Conservation (phyloP, 2,329 filamentous ascomycete species). For the Colletotrichum sp. region DNA sequence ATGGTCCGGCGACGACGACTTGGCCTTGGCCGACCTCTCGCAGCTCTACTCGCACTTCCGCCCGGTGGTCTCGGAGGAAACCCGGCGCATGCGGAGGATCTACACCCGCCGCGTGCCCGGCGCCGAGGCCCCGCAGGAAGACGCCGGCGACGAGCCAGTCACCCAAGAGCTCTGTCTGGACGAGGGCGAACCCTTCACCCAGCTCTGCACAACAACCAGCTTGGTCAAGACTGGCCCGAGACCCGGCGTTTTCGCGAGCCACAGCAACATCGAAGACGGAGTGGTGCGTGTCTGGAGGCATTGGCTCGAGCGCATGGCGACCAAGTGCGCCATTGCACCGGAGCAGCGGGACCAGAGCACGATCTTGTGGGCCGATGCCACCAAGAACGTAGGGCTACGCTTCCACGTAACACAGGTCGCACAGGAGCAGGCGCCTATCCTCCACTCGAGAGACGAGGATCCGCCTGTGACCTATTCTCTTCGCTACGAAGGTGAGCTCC, state of each 20-base stretch:
- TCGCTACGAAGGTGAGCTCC: conserved; percentile 70
- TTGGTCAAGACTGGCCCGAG: conserved; percentile 70
- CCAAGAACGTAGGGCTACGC: conserved; percentile 69
- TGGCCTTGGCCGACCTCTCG: conserved; percentile 46
- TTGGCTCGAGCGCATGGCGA: conserved; percentile 67
- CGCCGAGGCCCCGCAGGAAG: conserved; percentile 27
- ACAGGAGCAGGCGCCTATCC: conserved; percentile 54
- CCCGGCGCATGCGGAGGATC: conserved; percentile 39
- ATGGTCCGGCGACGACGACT: conserved; percentile 13
- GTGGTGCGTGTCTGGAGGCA: conserved; percentile 74
- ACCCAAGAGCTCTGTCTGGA: conserved; percentile 70
- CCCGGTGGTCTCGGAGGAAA: conserved; percentile 64
- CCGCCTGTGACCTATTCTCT: conserved; percentile 73
- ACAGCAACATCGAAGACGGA: conserved; percentile 70
- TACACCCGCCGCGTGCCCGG: conserved; percentile 29
- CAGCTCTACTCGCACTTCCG: conserved; percentile 74
- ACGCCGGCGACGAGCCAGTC: conserved; percentile 47
- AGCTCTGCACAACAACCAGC: conserved; percentile 72
- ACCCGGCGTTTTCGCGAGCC: conserved; percentile 66
- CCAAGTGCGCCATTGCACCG: conserved; percentile 41
- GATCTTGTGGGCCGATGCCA: conserved; percentile 72
- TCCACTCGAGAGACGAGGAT: conserved; percentile 66
- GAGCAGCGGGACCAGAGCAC: conserved; percentile 22
- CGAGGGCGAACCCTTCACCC: conserved; percentile 73
- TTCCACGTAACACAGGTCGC: conserved; percentile 58